Percentiles rank a stretch among this genome's conserved stretches.
These are phyloP conservation scores for Fomitopsis betulina DNA, from an alignment of 1,284 basidiomycete genomes.

Conservation along the genomic window DNA sequence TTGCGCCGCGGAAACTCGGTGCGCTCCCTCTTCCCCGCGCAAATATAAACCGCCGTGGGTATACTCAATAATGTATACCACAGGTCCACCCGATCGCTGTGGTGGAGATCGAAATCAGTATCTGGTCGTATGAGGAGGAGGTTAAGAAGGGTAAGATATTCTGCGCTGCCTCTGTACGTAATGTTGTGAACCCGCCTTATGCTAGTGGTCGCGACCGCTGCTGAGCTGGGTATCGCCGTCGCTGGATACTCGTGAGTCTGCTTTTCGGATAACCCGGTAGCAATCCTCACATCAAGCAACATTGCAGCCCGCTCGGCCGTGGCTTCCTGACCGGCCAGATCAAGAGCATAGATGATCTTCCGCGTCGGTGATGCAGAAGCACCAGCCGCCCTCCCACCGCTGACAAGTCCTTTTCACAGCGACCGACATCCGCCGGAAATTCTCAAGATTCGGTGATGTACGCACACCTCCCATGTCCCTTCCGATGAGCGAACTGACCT, in stretches of 20 bases:
- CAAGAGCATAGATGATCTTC: slow-evolving; percentile 41
- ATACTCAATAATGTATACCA: not conserved
- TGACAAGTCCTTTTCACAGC: not conserved
- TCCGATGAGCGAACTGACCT: not conserved
- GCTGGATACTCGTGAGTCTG: slow-evolving; percentile 42
- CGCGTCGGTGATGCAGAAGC: slow-evolving; percentile 8
- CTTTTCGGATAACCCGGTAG: not conserved
- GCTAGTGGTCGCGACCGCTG: not conserved
- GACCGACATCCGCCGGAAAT: slow-evolving; percentile 29
- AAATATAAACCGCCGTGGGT: too few relatives aligned
- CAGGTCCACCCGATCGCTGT: slow-evolving; percentile 40
- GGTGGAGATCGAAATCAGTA: slow-evolving; percentile 51
- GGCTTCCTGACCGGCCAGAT: slow-evolving; percentile 51
- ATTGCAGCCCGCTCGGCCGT: slow-evolving; percentile 40
- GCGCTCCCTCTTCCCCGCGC: not conserved
- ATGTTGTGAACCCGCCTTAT: not conserved
- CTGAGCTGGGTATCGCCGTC: slow-evolving; percentile 33
- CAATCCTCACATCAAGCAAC: not conserved
- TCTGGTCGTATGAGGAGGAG: slow-evolving; percentile 45
- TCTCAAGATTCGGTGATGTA: slow-evolving; percentile 30
- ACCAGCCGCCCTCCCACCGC: not conserved
- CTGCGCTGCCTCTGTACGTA: too few relatives aligned
- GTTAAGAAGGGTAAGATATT: slow-evolving; percentile 29
- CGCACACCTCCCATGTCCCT: not conserved
- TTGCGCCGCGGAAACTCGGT: slow-evolving; percentile 34